Base-by-base conservation (phyloP, 169 alveolate species). In the Haemoproteus tartakovskyi region DNA sequence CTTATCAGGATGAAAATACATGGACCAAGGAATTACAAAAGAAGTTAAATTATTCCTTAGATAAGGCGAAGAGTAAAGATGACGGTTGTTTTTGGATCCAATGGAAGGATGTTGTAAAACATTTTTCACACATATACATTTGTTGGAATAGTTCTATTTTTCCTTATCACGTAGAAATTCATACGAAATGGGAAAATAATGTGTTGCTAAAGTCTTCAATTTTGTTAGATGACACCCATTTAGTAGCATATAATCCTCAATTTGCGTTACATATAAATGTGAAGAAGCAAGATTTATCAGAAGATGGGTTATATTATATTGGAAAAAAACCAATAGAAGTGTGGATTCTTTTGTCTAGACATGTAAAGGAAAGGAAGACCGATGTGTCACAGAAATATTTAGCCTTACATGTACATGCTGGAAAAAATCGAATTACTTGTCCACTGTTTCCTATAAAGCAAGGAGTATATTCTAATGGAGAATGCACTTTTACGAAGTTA, bases 51-150 rank as follows among this genome's bases (percentile, higher is more conserved):
- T 74, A 85, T 78, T 78, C 80, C 54, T 2, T 57, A 30, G 63
- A 27, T 56, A 64, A 47, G 3, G 82, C 86, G 0, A 79, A 62
- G 63, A 36, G 61, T n/a, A 22, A 38, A 22, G 96, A 92, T 79
- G 88, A 85, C 61, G 96, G 96, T 3, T 64, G 87, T 11, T 92
- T 92, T 78, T 92, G 96, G 96, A 92, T 92, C n/a, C 93, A 87
- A 60, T 92, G 96, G 96, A 79, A 51, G 36, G 95, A 90, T 60
- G 93, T 92, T 12, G 60, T 91, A 11, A 67, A 80, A 18, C 90
- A 95, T 95, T 92, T 91, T 56, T 91, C 96, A 9, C 95, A 92
- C 62, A 74, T 92, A n/a, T 92, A 92, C 83, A 74, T 92, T 40
- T 89, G 94, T 30, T 91, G 95, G 95, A 89, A 92, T 61, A 87